Evolutionary conservation across 352 stramenopile genomes (phyloP).

Genomic region (Pythium aquatile): DNA sequence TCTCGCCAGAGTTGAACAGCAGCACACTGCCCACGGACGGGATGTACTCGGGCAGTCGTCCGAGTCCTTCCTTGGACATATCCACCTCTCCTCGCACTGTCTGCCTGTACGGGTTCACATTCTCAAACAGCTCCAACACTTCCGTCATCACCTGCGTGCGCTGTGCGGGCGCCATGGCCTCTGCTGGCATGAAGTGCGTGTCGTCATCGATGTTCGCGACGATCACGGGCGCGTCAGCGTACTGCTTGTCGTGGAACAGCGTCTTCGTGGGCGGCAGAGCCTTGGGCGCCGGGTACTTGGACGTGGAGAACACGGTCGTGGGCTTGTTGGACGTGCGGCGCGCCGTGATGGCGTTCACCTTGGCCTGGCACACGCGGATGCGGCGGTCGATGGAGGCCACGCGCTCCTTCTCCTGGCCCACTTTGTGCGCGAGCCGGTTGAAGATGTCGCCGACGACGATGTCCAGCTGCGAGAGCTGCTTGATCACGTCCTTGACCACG

Average conservation of each 20-base stretch:
- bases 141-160: slow-evolving; percentile 79
- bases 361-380: slow-evolving; percentile 79
- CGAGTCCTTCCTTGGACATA: slow-evolving; percentile 82
- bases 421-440: slow-evolving; percentile 72
- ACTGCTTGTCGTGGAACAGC: slow-evolving; percentile 84
- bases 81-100: slow-evolving; percentile 72
- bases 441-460: slow-evolving; percentile 85
- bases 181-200: slow-evolving; percentile 79
- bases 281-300: slow-evolving; percentile 82
- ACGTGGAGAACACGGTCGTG: slow-evolving; percentile 88
- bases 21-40: slow-evolving; percentile 78
- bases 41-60: slow-evolving; percentile 77
- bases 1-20: slow-evolving; percentile 88
- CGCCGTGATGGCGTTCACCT: slow-evolving; percentile 81
- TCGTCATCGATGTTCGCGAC: slow-evolving; percentile 72
- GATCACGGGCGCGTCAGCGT: slow-evolving; percentile 69
- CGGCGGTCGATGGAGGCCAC: slow-evolving; percentile 69
- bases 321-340: slow-evolving; percentile 82
- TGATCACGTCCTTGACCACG: slow-evolving; percentile 83
- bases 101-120: slow-evolving; percentile 77
- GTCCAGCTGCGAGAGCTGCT: slow-evolving; percentile 82
- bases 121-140: slow-evolving; percentile 81
- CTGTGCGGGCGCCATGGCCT: slow-evolving; percentile 66
- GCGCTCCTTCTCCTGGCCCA: slow-evolving; percentile 78
- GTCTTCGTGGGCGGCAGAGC: slow-evolving; percentile 64